A percentile compares a stretch with the other conserved stretches of the same genome.
These are phyloP conservation scores for Blastobotrys illinoisensis DNA, from an alignment of 1,139 yeast genomes.

Conservation along the genomic window DNA sequence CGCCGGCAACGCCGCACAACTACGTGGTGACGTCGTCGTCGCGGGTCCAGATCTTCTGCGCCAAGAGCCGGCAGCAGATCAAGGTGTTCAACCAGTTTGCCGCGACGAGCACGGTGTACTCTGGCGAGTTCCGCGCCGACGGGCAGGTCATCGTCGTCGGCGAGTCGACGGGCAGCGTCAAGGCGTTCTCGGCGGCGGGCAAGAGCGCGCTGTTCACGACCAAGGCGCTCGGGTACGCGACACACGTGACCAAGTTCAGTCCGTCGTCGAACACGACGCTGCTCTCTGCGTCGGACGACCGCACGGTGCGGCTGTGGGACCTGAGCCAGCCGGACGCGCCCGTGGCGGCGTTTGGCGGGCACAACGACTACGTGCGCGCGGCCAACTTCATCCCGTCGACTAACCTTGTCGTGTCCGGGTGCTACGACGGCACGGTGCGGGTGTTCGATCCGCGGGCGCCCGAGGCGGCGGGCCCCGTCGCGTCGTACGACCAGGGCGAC, in stretches of 20 bases:
- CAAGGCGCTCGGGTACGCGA: conserved; percentile 77
- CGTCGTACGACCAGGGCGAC: conserved; percentile 50
- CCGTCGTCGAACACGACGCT: conserved; percentile 66
- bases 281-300: conserved; percentile 87
- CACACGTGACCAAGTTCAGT: conserved; percentile 92
- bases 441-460: conserved; percentile 77
- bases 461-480: conserved; percentile 39
- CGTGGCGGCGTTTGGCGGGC: conserved; percentile 62
- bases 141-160: conserved; percentile 83
- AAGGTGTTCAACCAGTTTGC: conserved; percentile 91
- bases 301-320: conserved; percentile 81
- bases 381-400: conserved; percentile 74
- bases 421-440: conserved; percentile 84
- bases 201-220: conserved; percentile 67
- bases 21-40: conserved; percentile 93
- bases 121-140: conserved; percentile 77
- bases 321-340: conserved; percentile 65
- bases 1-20: conserved; percentile 82
- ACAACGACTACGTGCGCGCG: conserved; percentile 82
- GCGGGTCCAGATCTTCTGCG: conserved; percentile 83
- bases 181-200: conserved; percentile 78
- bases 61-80: conserved; percentile 85
- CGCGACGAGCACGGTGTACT: conserved; percentile 52
- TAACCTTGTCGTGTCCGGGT: conserved; percentile 82
- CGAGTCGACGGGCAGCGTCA: conserved; percentile 83